These are phyloP conservation scores for Pelargonium australe DNA, from an alignment of 441 rosid species.

Conservation along the genomic window DNA sequence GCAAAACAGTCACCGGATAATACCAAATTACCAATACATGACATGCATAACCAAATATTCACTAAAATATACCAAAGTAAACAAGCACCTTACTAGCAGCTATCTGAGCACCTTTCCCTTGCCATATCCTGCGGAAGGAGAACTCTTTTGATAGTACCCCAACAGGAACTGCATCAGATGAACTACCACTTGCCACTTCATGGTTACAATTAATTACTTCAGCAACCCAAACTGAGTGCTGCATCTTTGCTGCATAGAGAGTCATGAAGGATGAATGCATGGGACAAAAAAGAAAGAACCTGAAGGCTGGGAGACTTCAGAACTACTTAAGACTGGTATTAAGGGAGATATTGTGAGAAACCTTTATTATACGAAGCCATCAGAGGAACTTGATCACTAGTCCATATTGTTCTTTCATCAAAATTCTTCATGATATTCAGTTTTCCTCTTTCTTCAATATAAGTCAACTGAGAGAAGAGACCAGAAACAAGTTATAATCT, in stretches of 20 bases:
- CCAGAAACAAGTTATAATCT: conserved; percentile 8
- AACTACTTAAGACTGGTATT: conserved; percentile 11
- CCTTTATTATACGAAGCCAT: conserved; percentile 92
- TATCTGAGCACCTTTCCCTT: conserved; percentile 77
- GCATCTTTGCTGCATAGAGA: conserved; percentile 71
- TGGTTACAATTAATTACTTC: conserved; percentile 54
- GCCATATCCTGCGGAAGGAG: conserved; percentile 89
- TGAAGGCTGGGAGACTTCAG: neutral
- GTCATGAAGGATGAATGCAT: conserved; percentile 18
- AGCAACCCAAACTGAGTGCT: conserved; percentile 88
- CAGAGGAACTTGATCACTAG: conserved; percentile 75
- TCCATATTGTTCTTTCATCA: conserved; percentile 95
- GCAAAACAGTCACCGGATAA: conserved; percentile 7
- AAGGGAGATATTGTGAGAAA: conserved; percentile 26
- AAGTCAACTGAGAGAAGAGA: conserved; percentile 44
- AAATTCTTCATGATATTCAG: conserved; percentile 67
- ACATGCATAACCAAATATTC: neutral
- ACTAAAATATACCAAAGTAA: conserved; percentile 11
- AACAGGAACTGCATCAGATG: conserved; percentile 43
- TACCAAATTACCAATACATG: neutral
- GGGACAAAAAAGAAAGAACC: conserved; percentile 14
- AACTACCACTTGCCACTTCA: conserved; percentile 41
- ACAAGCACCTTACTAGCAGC: conserved; percentile 78
- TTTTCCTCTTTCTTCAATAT: conserved; percentile 88
- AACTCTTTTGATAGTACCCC: conserved; percentile 48